Base-by-base conservation (phyloP, 345 rosid species). In the Barbarea vulgaris region DNA sequence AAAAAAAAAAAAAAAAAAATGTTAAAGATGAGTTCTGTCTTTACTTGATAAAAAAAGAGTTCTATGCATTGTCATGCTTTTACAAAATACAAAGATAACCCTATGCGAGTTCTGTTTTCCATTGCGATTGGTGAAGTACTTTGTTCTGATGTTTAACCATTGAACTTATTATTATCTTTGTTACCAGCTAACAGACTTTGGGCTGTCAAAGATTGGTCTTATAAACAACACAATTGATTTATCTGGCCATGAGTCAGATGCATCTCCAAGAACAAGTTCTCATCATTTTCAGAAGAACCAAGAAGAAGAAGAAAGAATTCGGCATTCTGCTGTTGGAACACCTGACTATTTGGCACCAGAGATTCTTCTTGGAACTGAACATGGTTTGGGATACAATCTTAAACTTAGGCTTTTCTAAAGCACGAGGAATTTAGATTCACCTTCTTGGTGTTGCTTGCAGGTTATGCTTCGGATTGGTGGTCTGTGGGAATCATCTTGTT, bases 261-360 rank as follows among this genome's bases (percentile, higher is more conserved):
- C 67, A 80, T 60, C 77, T 48, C 75, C 80, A 37, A 61, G 80
- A 59, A 69, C 71, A 67, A 86, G 69, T 72, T 62, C 77, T 69
- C 81, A 56, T 64, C 67, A 73, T 74, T 81, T 72, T 58, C 81
- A 79, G 6, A 62, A 57, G 70, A 83, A 75, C 70, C 83, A 81
- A 79, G 74, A 73, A 67, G 90, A 42, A 1, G 18, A 83, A 68
- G 85, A 76, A 58, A 81, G 79, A 72, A 81, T 51, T 74, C 85
- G 54, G 44, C 82, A 85, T 55, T 85, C 93, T 24, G 97, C 90
- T 70, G 91, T 88, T 57, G 97, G 97, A 70, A 91, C 97, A 62
- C 93, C 97, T 69, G 97, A 91, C 80, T 91, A 91, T 82, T 83
- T 91, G 70, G 93, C 97, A 60, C 97, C 97, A 13, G 97, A 91